Evolutionary conservation across 345 rosid genomes (phyloP), one percentile per base, ranked within the genome.

Genomic region (Corchorus capsularis): DNA sequence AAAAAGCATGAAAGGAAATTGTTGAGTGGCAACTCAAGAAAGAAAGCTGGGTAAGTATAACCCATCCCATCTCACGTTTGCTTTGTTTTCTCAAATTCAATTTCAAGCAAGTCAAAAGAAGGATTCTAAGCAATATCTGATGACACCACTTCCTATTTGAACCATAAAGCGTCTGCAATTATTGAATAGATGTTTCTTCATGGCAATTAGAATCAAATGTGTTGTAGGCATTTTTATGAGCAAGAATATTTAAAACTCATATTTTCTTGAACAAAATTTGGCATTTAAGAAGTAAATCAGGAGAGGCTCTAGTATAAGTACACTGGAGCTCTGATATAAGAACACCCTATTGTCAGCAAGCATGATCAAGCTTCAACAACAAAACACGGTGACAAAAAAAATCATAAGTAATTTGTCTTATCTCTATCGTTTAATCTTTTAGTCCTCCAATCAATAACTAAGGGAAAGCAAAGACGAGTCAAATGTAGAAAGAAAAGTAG

Each of bases 71-170:
- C 39, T 20, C 4, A 20, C n/a, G n/a, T 6, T 6, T 11, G 22
- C 54, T 22, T 22, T 20, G 19, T 37, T 17, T 8, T 3, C 35
- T 27, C 19, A 34, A 0, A 66, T 66, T 52, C 16, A 43, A 19
- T 20, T 49, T 49, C 72, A 68, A 20, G 56, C 39, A 47, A 68
- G 13, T 11, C 13, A 22, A 22, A 22, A 1, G 10, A 41, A 64
- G 39, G 35, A 67, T 13, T 46, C 54, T 49, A 69, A 27, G 43
- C 49, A 69, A 47, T 49, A 47, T 49, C 72, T 49, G 43, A 49
- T 69, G 59, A 69, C 43, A 50, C 45, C 72, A 32, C n/a, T 4
- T 68, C 56, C 19, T 69, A 37, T 49, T 45, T 69, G 32, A 68
- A 15, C 56, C 72, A 27, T 27, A 46, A 39, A 20, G 57, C 16